Evolutionary conservation across 2,329 filamentous ascomycete genomes (phyloP).

Genomic region (Pseudocercospora crystallina): DNA sequence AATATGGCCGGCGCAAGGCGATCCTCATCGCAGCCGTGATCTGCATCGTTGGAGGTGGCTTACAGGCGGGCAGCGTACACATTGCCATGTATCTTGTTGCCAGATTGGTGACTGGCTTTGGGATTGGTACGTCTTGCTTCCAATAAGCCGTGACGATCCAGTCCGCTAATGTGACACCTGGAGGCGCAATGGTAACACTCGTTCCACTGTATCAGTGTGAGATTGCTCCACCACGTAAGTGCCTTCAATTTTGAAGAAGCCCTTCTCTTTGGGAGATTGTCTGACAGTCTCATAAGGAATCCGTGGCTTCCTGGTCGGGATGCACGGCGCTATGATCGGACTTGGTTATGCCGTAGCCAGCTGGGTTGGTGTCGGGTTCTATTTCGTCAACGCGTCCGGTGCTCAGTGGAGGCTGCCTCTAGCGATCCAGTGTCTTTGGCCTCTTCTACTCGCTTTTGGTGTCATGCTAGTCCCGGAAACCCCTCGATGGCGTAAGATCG

Average conservation of each 20-base stretch:
- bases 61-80: conserved; percentile 38
- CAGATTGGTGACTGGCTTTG: conserved; percentile 39
- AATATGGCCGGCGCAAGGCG: conserved; percentile 37
- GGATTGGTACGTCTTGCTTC: conserved; percentile 25
- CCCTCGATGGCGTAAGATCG: conserved; percentile 3
- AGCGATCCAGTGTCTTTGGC: not conserved
- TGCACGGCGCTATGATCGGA: not conserved
- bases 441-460: not conserved
- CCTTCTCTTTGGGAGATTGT: too few species aligned
- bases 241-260: too few species aligned
- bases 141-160: too few species aligned
- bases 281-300: not conserved
- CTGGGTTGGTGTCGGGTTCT: not conserved
- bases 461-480: conserved; percentile 1
- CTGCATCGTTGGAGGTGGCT: conserved; percentile 40
- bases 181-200: conserved; percentile 1
- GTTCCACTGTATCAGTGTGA: not conserved
- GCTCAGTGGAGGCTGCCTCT: not conserved
- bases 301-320: not conserved
- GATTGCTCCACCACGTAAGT: not conserved
- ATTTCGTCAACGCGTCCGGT: not conserved
- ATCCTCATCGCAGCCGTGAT: conserved; percentile 39
- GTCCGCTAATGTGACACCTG: not conserved
- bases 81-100: conserved; percentile 43
- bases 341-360: not conserved